Base-by-base conservation (phyloP, 768 basidiomycete genomes). In the Rhodotorula graminis region DNA sequence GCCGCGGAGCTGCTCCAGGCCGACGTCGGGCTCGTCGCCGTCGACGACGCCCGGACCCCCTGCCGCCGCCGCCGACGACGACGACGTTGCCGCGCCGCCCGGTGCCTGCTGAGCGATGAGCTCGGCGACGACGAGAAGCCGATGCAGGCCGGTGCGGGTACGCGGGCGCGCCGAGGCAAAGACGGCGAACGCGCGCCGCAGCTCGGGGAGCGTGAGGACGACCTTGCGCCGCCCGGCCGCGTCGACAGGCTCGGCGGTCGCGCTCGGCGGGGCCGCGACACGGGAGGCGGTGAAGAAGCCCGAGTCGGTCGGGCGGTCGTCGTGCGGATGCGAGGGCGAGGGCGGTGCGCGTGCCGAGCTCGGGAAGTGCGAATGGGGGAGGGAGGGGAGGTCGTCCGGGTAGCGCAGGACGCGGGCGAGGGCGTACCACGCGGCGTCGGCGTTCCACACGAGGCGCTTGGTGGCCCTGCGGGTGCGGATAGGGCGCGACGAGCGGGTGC, bases 1-100 rank as follows among this genome's bases (percentile, higher is more conserved):
- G 18, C 80, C 80, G 15, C 76, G 74, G 58, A 79, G 72, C 16
- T 72, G 70, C 27, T 79, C 79, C 47, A 81, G 23, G 23, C 50
- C 50, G 4, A 6, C 27, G 40, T 6, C 21, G 19, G 3, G 23
- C 23, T 6, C 80, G 15, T 78, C 80, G 42, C 76, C 74, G 21
- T 52, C 31, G 6, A 27, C 57, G 14, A 18, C 18, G 3, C 33
- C 21, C 23, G 31, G 44, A 4, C 16, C 53, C 15, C 14, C 58
- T 25, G 5, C 27, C 40, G 18, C 40, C 8, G 21, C 21, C 40
- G 25, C 40, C 23, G 53, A 0, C 14, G 37, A 37, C 37, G 37
- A 37, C 37, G n/a, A n/a, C n/a, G n/a, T n/a, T n/a, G 37, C 37
- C 9, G 37, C 37, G 37, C 5, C 37, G 37, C 37, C 37, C 9